A percentile compares a stretch with the other conserved stretches of the same genome.
Conservation (phyloP, 768 basidiomycete genomes). For the Hericium alpestre region DNA sequence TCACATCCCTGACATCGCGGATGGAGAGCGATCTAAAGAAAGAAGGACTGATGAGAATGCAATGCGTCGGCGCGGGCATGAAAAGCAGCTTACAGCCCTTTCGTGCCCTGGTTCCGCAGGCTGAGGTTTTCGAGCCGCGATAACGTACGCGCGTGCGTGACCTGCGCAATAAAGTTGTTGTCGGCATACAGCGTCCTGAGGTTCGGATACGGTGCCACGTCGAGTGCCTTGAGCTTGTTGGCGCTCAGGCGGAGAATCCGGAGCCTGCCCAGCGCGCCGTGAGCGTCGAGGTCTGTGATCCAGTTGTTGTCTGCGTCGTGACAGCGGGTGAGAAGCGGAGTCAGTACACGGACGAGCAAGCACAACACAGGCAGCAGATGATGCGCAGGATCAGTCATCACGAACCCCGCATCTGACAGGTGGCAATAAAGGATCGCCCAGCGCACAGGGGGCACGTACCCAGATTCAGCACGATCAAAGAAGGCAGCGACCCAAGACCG, state of each 20-base stretch:
- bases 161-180: slow-evolving; percentile 52
- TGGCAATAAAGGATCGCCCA: not conserved
- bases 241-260: slow-evolving; percentile 79
- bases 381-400: slow-evolving; percentile 10
- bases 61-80: not conserved
- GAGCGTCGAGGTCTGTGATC: slow-evolving; percentile 43
- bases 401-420: slow-evolving; percentile 4
- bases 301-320: slow-evolving; percentile 56
- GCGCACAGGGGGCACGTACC: slow-evolving; percentile 43
- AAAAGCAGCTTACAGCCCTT: slow-evolving; percentile 52
- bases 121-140: slow-evolving; percentile 81
- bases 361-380: not conserved
- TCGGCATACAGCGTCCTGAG: slow-evolving; percentile 90
- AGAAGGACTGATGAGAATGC: not conserved
- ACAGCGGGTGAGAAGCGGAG: not conserved
- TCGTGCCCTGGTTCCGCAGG: slow-evolving; percentile 77
- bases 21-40: slow-evolving; percentile 31
- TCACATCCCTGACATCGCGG: slow-evolving; percentile 81
- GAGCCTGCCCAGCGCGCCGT: slow-evolving; percentile 51
- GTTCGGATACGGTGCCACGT: slow-evolving; percentile 49
- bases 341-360: slow-evolving; percentile 9
- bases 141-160: slow-evolving; percentile 47
- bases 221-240: slow-evolving; percentile 63
- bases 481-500: slow-evolving; percentile 52
- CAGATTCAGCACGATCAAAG: slow-evolving; percentile 65